Base-by-base conservation (phyloP, 345 rosid genomes). In the Erysimum cheiranthoides region DNA sequence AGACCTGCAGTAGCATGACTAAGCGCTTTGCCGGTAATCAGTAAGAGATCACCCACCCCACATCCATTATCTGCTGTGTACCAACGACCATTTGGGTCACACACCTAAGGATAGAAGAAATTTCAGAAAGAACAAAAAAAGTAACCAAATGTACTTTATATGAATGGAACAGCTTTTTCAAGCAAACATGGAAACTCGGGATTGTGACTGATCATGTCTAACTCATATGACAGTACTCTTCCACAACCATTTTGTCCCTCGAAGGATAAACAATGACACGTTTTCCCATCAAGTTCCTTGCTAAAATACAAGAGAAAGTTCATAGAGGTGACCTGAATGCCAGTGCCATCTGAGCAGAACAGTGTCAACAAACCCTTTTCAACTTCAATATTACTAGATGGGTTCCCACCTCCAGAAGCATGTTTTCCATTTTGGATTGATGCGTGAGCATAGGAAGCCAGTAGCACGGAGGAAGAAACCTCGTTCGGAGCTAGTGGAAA, bases 41-140 rank as follows among this genome's bases (percentile, higher is more conserved):
- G 84, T 80, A 95, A 81, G 40, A 95, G 83, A 85, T 92, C 96
- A 38, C 89, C 92, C 28, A 93, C 81, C 69, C 88, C 81, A 61
- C 83, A 86, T 49, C 89, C 88, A 73, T 75, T 83, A 84, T 90
- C 99, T 84, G 97, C 99, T 63, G 86, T 71, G 89, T 89, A 95
- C 99, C 99, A 95, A 40, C 84, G 97, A 70, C 97, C 96, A 74
- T 92, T 89, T 70, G 97, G 97, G 71, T 95, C 99, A 82, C 96
- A 90, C 54, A 95, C 99, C 99, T 95, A 78, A 61, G 74, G 57
- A 60, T 31, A 80, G 52, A 76, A 73, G 64, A 54, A 71, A 31
- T 36, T 61, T 71, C 50, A 32, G 72, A 51, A 75, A 50, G 64
- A 46, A 42, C 21, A 30, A 38, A 68, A 69, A 30, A 51, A 66